Evolutionary conservation across 345 rosid genomes (phyloP).

Genomic region (Erysimum cheiranthoides): DNA sequence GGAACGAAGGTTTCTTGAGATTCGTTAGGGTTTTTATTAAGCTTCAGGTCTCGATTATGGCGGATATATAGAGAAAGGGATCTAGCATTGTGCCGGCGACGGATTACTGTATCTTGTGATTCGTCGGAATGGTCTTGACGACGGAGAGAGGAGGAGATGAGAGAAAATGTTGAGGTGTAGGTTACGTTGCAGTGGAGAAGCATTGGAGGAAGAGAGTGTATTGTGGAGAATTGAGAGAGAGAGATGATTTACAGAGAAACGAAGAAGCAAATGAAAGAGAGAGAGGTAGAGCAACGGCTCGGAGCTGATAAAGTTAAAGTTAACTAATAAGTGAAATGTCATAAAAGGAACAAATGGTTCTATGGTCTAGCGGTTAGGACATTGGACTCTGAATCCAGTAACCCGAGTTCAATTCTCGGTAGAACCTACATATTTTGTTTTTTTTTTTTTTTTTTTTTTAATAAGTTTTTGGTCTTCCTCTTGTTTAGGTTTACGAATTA

Average conservation of each 20-base stretch:
- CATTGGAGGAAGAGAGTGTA: constrained; percentile 40
- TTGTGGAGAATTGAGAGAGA: constrained; percentile 1
- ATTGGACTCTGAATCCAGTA: constrained; percentile 93
- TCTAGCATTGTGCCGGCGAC: constrained; percentile 65
- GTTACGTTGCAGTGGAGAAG: constrained; percentile 39
- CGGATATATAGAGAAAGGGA: constrained; percentile 52
- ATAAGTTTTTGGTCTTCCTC: background rate
- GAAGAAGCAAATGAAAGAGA: background rate
- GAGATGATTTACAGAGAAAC: constrained; percentile 3
- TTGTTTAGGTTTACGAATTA: too few species aligned
- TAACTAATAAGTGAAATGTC: background rate
- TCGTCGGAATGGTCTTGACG: constrained; percentile 37
- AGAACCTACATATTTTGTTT: constrained; percentile 59
- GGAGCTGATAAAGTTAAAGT: too few species aligned
- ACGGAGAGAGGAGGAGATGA: constrained; percentile 45
- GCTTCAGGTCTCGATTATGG: constrained; percentile 44
- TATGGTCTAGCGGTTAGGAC: constrained; percentile 95
- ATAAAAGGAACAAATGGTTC: constrained; percentile 38
- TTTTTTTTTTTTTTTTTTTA: too few species aligned
- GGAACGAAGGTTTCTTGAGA: constrained; percentile 36
- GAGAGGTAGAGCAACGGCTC: constrained; percentile 9
- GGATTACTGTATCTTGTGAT: constrained; percentile 44
- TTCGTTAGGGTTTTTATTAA: constrained; percentile 30
- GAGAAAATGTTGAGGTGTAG: constrained; percentile 36
- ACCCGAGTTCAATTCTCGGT: constrained; percentile 96